These are phyloP conservation scores for Phoma herbarum DNA, from an alignment of 2,329 filamentous ascomycete species.

Conservation along the genomic window DNA sequence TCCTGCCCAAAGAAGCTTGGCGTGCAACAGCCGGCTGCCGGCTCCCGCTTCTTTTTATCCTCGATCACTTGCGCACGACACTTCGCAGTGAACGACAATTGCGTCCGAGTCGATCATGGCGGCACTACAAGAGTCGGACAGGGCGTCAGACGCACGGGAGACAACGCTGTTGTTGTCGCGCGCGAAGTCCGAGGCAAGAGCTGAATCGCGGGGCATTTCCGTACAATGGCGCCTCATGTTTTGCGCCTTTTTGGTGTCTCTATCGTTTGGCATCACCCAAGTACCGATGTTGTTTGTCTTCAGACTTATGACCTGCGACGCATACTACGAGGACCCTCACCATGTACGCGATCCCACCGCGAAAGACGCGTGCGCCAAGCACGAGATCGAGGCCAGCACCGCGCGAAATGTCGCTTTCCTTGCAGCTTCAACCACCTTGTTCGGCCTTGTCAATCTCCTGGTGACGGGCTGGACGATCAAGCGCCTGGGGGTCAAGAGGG, in stretches of 20 bases:
- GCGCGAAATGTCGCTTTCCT: conserved; percentile 71
- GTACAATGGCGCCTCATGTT: conserved; percentile 60
- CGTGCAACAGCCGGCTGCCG: background rate
- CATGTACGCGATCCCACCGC: conserved; percentile 59
- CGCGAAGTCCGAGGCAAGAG: conserved; percentile 24
- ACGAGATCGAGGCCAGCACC: conserved; percentile 70
- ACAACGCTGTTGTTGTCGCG: conserved; percentile 29
- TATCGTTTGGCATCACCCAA: conserved; percentile 61
- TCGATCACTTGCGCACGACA: background rate
- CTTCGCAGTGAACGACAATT: background rate
- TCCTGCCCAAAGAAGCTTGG: background rate
- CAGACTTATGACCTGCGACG: conserved; percentile 75
- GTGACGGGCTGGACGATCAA: conserved; percentile 74
- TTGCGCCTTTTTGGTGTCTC: conserved; percentile 67
- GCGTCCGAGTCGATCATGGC: background rate
- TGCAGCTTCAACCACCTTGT: conserved; percentile 72
- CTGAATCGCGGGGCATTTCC: conserved; percentile 12
- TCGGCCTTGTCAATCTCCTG: conserved; percentile 73
- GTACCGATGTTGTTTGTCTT: conserved; percentile 70
- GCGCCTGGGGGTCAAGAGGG: conserved; percentile 68
- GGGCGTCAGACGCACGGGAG: conserved; percentile 12
- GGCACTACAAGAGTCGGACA: background rate
- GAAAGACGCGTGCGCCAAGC: conserved; percentile 65
- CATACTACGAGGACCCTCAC: conserved; percentile 65
- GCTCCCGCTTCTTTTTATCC: background rate